Evolutionary conservation across 305 asterid species (phyloP).

Genomic region (Solanum hybrid): DNA sequence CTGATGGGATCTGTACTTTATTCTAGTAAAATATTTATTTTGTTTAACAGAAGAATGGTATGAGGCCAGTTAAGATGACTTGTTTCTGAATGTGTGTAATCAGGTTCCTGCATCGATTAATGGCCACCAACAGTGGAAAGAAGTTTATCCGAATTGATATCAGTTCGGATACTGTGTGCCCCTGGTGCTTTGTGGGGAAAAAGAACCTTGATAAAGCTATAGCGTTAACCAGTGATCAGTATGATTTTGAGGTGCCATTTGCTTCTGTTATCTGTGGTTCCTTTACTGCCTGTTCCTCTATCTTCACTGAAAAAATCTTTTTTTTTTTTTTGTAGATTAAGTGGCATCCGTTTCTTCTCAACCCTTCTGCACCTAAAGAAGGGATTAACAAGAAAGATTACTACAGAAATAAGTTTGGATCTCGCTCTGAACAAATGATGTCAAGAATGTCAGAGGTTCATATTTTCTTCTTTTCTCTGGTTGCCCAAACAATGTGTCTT

Average conservation of each 20-base stretch:
- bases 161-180: conserved; percentile 72
- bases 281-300: neutral
- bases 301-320: neutral
- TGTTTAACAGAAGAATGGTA: neutral
- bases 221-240: conserved; percentile 43
- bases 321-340: conserved; percentile 33
- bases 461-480: neutral
- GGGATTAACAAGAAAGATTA: conserved; percentile 64
- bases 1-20: neutral
- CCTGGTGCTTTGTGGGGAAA: conserved; percentile 95
- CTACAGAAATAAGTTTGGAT: conserved; percentile 46
- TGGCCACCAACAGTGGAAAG: conserved; percentile 40
- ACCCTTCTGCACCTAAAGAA: conserved; percentile 64
- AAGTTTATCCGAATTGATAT: conserved; percentile 60
- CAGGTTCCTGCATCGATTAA: conserved; percentile 37
- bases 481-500: neutral
- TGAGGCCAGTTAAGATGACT: neutral
- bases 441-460: conserved; percentile 66
- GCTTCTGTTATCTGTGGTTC: neutral
- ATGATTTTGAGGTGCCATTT: conserved; percentile 50
- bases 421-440: conserved; percentile 50
- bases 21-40: neutral
- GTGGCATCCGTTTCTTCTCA: conserved; percentile 78
- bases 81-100: conserved; percentile 10
- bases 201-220: conserved; percentile 80